Evolutionary conservation across 352 stramenopile genomes (phyloP).

Genomic region (Globisporangium canariense): DNA sequence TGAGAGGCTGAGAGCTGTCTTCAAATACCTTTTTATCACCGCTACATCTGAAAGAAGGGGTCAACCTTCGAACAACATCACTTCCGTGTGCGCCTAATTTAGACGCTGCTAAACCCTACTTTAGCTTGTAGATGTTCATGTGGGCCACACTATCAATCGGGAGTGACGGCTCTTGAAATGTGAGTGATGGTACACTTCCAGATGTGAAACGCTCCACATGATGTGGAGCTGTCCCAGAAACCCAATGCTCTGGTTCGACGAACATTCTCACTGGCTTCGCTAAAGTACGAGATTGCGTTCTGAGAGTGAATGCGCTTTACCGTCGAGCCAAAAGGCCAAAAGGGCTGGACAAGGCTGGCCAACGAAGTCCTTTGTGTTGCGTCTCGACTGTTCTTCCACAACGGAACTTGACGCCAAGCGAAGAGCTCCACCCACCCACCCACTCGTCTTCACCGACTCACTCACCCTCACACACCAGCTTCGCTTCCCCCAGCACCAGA

Average conservation of each 20-base stretch:
- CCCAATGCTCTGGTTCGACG: neutral
- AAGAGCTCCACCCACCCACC: slow-evolving; percentile 16
- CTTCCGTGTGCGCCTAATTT: too few relatives aligned
- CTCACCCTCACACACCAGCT: neutral
- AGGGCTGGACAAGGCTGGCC: neutral
- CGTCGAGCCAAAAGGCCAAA: neutral
- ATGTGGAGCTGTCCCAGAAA: neutral
- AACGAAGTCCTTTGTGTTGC: neutral
- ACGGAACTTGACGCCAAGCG: slow-evolving; percentile 17
- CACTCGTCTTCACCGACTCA: slow-evolving; percentile 6
- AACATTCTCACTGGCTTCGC: neutral
- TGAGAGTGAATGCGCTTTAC: too few relatives aligned
- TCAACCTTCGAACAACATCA: too few relatives aligned
- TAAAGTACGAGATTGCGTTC: neutral
- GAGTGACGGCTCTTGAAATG: neutral
- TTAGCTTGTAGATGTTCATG: too few relatives aligned
- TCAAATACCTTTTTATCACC: too few relatives aligned
- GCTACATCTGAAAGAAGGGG: too few relatives aligned
- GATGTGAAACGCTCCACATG: neutral
- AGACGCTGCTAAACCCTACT: too few relatives aligned
- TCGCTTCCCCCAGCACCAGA: neutral
- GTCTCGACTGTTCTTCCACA: slow-evolving; percentile 2
- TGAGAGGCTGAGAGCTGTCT: too few relatives aligned
- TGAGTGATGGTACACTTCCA: neutral
- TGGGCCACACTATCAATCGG: neutral